Evolutionary conservation across 768 basidiomycete species (phyloP).

Genomic region (Xerocomus brunneocitrinus): DNA sequence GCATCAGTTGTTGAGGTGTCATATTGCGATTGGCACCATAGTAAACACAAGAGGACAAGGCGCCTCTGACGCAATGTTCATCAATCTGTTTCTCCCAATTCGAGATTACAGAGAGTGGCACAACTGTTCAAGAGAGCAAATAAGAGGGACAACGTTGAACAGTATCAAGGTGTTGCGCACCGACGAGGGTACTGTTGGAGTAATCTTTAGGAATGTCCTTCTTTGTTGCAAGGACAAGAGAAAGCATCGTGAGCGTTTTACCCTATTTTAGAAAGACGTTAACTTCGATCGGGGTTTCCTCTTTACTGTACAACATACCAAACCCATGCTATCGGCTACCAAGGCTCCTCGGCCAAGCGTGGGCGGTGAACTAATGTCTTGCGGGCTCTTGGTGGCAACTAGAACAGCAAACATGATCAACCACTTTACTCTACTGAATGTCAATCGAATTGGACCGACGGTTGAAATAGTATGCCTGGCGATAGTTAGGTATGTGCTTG

Average conservation of each 20-base stretch:
- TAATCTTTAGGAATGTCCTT: slow-evolving; percentile 51
- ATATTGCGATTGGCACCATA: slow-evolving; percentile 66
- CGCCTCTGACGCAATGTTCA: slow-evolving; percentile 60
- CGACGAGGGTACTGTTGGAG: slow-evolving; percentile 73
- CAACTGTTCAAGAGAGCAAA: slow-evolving; percentile 42
- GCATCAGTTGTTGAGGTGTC: slow-evolving; percentile 52
- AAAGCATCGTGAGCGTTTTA: slow-evolving; percentile 87
- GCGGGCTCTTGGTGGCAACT: slow-evolving; percentile 83
- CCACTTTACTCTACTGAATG: not conserved
- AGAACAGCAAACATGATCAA: not conserved
- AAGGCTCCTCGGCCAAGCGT: slow-evolving; percentile 78
- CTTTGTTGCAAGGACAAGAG: slow-evolving; percentile 76
- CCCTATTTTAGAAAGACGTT: slow-evolving; percentile 44
- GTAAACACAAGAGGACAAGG: slow-evolving; percentile 57
- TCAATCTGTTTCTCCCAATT: slow-evolving; percentile 86
- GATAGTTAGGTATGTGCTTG: not conserved
- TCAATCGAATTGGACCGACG: slow-evolving; percentile 34
- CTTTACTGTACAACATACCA: slow-evolving; percentile 30
- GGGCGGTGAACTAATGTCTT: slow-evolving; percentile 48
- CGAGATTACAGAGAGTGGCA: slow-evolving; percentile 77
- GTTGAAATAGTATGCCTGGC: slow-evolving; percentile 64
- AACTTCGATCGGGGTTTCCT: not conserved
- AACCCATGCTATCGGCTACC: slow-evolving; percentile 87
- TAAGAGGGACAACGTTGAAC: not conserved
- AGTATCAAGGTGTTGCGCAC: slow-evolving; percentile 33